A percentile compares a stretch with the other conserved stretches of the same genome.
Evolutionary conservation across 768 basidiomycete species (phyloP).

Genomic region (Boletus tomentosulus): DNA sequence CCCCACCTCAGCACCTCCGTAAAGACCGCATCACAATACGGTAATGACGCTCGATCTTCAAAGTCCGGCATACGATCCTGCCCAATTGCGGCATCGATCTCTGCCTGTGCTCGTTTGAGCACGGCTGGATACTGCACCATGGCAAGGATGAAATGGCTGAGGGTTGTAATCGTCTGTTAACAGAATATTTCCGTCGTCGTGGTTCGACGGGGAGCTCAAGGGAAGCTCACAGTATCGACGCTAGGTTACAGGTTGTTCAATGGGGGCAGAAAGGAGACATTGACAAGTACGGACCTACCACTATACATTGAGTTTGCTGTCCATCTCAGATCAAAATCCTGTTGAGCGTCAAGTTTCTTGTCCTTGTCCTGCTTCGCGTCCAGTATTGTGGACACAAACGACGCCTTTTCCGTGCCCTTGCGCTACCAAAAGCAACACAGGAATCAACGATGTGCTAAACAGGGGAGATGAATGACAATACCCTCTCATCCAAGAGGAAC

Average conservation of each 20-base stretch:
- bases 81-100: slow-evolving; percentile 53
- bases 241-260: slow-evolving; percentile 34
- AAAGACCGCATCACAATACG: slow-evolving; percentile 56
- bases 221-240: slow-evolving; percentile 52
- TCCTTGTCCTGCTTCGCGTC: slow-evolving; percentile 26
- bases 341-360: slow-evolving; percentile 22
- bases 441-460: background rate
- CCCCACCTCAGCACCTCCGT: slow-evolving; percentile 56
- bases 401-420: slow-evolving; percentile 36
- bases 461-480: slow-evolving; percentile 18
- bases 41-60: slow-evolving; percentile 50
- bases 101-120: slow-evolving; percentile 55
- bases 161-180: slow-evolving; percentile 43
- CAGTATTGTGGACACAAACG: slow-evolving; percentile 49
- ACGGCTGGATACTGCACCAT: slow-evolving; percentile 60
- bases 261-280: background rate
- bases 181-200: slow-evolving; percentile 14
- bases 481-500: slow-evolving; percentile 54
- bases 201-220: background rate
- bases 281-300: slow-evolving; percentile 24
- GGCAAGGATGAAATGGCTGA: slow-evolving; percentile 60
- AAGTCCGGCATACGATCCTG: slow-evolving; percentile 53
- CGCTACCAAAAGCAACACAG: slow-evolving; percentile 17
- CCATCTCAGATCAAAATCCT: slow-evolving; percentile 72
- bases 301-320: slow-evolving; percentile 82